These are phyloP conservation scores for Discostella stelligeroides DNA, from an alignment of 108 stramenopile species.

Conservation along the genomic window DNA sequence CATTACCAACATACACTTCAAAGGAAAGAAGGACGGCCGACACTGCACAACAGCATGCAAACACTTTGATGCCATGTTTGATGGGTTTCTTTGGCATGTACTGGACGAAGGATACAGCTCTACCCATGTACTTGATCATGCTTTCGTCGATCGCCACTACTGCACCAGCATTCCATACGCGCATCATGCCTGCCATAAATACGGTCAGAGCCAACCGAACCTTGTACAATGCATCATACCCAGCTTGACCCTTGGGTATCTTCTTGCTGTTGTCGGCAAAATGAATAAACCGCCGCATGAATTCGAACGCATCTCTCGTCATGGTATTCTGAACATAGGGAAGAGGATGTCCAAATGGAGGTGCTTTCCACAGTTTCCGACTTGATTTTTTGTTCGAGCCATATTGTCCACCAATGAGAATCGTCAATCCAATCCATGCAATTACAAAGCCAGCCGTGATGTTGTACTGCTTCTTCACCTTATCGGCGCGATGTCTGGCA, in stretches of 20 bases:
- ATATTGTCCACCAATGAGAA: conserved; percentile 11
- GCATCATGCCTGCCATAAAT: conserved; percentile 10
- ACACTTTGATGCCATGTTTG: conserved; percentile 31
- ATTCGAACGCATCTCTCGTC: conserved; percentile 14
- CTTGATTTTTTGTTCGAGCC: conserved; percentile 3
- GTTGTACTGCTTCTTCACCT: conserved; percentile 1
- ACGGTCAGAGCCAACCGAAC: conserved; percentile 6
- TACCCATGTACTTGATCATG: conserved; percentile 33
- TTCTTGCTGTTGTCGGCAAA: conserved; percentile 12
- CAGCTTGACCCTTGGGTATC: conserved; percentile 4
- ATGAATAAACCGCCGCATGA: conserved; percentile 20
- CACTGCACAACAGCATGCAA: conserved; percentile 9
- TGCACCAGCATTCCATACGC: conserved; percentile 14
- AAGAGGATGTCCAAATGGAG: not conserved
- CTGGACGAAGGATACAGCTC: conserved; percentile 24
- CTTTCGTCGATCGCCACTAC: conserved; percentile 16
- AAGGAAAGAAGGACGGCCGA: not conserved
- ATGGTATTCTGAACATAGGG: conserved; percentile 15
- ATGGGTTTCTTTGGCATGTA: conserved; percentile 43
- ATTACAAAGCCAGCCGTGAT: conserved; percentile 19
- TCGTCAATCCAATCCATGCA: conserved; percentile 12
- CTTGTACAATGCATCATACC: conserved; percentile 29
- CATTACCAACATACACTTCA: not conserved
- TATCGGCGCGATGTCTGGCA: not conserved
- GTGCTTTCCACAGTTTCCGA: conserved; percentile 3